phyloP scores from a whole-genome alignment of 257 asterid genomes.

The Fraxinus cuspidata region DNA sequence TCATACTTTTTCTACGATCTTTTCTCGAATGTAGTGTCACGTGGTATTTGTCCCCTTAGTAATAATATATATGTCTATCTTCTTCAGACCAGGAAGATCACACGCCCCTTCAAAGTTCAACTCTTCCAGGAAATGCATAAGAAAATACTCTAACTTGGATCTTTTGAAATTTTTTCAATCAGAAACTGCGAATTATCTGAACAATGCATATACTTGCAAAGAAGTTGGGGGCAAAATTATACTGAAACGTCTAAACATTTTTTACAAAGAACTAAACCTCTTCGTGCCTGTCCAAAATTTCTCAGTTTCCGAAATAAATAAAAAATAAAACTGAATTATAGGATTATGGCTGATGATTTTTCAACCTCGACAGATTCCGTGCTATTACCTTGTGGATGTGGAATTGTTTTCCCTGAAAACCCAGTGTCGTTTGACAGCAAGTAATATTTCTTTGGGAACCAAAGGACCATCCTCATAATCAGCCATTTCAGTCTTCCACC shows the following conservation, averaged over 20 bases:
- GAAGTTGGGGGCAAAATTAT: neutral
- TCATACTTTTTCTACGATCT: too few relatives aligned
- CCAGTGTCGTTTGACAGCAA: slow-evolving; percentile 14
- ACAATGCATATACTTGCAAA: too few relatives aligned
- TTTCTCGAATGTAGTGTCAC: too few relatives aligned
- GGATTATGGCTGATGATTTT: neutral
- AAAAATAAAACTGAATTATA: neutral
- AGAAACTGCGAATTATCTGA: neutral
- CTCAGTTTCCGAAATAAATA: neutral
- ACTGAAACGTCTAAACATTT: too few relatives aligned
- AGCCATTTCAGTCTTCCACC: slow-evolving; percentile 13
- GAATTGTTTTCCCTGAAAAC: slow-evolving; percentile 2
- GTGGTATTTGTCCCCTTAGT: too few relatives aligned
- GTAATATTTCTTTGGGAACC: neutral
- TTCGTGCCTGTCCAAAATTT: neutral
- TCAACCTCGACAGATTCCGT: neutral
- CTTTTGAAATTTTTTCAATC: too few relatives aligned
- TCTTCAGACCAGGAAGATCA: too few relatives aligned
- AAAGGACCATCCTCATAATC: slow-evolving; percentile 15
- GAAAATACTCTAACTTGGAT: too few relatives aligned
- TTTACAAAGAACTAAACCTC: too few relatives aligned
- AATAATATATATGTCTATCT: too few relatives aligned
- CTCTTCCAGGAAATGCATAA: too few relatives aligned
- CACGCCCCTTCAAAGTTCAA: too few relatives aligned
- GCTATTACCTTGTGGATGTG: neutral